These are phyloP conservation scores for Thielaviopsis punctulata DNA, from an alignment of 2,329 filamentous ascomycete genomes.

Conservation along the genomic window DNA sequence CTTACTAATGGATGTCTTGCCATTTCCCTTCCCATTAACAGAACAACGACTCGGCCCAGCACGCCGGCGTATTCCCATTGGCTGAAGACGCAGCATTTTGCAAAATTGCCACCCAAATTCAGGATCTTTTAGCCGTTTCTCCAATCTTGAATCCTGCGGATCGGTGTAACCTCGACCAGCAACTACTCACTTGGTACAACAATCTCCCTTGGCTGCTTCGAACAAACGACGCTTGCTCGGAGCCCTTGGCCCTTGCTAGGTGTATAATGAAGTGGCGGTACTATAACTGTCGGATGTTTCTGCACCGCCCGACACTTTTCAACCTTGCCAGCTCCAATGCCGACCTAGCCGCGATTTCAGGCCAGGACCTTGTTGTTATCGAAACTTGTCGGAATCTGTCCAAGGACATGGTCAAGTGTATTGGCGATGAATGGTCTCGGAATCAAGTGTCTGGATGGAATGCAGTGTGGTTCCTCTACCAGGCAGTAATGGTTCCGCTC, in stretches of 20 bases:
- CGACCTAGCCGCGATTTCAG: slow-evolving; percentile 29
- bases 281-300: slow-evolving; percentile 58
- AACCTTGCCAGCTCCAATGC: slow-evolving; percentile 35
- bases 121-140: slow-evolving; percentile 54
- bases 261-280: slow-evolving; percentile 72
- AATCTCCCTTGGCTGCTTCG: slow-evolving; percentile 49
- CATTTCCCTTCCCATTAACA: background rate
- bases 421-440: slow-evolving; percentile 49
- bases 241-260: slow-evolving; percentile 51
- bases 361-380: slow-evolving; percentile 51
- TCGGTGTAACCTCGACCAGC: slow-evolving; percentile 46
- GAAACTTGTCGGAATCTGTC: slow-evolving; percentile 53
- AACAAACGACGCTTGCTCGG: slow-evolving; percentile 48
- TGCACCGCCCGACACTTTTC: slow-evolving; percentile 56
- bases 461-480: slow-evolving; percentile 67
- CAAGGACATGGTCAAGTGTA: slow-evolving; percentile 54
- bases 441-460: slow-evolving; percentile 70
- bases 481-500: slow-evolving; percentile 63
- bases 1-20: background rate
- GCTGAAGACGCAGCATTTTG: slow-evolving; percentile 67
- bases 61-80: slow-evolving; percentile 50
- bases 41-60: slow-evolving; percentile 31
- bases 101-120: slow-evolving; percentile 60
- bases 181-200: slow-evolving; percentile 56
- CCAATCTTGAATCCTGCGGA: slow-evolving; percentile 51